Conservation (phyloP, 1,139 yeast species). For the Yamadazyma aaseri region DNA sequence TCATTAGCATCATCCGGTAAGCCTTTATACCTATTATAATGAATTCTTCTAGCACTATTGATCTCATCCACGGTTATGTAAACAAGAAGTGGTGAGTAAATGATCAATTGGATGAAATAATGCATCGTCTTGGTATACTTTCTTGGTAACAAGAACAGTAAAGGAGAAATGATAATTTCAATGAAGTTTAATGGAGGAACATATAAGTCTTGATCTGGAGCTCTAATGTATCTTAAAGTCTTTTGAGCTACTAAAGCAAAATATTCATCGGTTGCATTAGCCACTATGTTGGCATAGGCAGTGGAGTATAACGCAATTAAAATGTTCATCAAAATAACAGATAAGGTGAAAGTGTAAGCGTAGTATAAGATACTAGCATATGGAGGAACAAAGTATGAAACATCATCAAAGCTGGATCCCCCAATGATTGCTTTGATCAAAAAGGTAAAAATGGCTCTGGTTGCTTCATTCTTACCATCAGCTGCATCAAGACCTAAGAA, state of each 20-base stretch:
- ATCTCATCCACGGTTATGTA: conserved; percentile 66
- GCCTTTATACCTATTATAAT: conserved; percentile 66
- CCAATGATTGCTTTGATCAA: conserved; percentile 72
- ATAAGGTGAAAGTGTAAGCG: conserved; percentile 69
- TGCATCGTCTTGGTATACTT: conserved; percentile 37
- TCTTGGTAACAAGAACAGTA: conserved; percentile 27
- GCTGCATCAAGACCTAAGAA: conserved; percentile 84
- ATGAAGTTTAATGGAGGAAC: conserved; percentile 83
- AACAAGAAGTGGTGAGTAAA: conserved; percentile 67
- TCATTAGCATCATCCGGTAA: conserved; percentile 81
- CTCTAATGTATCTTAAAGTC: conserved; percentile 78
- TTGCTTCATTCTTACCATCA: conserved; percentile 79
- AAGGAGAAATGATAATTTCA: conserved; percentile 50
- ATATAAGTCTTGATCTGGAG: conserved; percentile 83
- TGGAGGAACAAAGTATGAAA: conserved; percentile 75
- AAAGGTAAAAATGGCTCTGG: conserved; percentile 60
- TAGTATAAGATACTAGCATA: conserved; percentile 78
- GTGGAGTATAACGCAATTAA: conserved; percentile 82
- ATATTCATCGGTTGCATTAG: conserved; percentile 78
- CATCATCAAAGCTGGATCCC: conserved; percentile 68
- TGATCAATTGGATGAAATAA: conserved; percentile 55
- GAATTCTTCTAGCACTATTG: conserved; percentile 63
- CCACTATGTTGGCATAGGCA: conserved; percentile 79
- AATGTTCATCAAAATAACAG: conserved; percentile 74
- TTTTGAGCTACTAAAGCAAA: conserved; percentile 83